These are phyloP conservation scores for Stentor coeruleus DNA, from an alignment of 73 alveolate species.

Conservation along the genomic window DNA sequence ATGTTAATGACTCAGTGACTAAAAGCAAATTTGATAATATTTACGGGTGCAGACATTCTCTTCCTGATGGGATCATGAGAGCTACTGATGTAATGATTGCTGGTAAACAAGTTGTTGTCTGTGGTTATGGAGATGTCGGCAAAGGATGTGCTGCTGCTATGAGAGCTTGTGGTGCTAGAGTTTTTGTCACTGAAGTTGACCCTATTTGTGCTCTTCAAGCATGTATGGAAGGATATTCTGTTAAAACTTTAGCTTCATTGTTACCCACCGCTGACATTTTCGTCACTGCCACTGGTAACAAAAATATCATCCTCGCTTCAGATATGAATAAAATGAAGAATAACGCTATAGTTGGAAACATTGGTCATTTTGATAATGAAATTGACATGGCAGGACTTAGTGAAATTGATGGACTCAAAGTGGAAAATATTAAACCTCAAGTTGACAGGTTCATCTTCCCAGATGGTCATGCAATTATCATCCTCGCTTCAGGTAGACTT, in stretches of 20 bases:
- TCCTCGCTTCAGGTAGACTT: constrained; percentile 93
- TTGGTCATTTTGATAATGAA: constrained; percentile 96
- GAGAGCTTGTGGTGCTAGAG: constrained; percentile 93
- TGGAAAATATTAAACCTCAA: constrained; percentile 82
- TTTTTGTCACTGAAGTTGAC: constrained; percentile 90
- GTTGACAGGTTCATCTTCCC: constrained; percentile 88
- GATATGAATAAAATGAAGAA: constrained; percentile 93
- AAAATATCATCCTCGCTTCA: constrained; percentile 80
- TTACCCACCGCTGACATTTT: constrained; percentile 83
- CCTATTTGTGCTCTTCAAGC: constrained; percentile 98
- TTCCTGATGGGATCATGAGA: constrained; percentile 97
- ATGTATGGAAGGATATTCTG: constrained; percentile 94
- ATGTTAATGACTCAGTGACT: constrained; percentile 95
- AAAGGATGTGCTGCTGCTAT: constrained; percentile 96
- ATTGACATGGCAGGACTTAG: constrained; percentile 89
- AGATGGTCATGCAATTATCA: constrained; percentile 91
- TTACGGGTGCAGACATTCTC: constrained; percentile 97
- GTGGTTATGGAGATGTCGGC: constrained; percentile 98
- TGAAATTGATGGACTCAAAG: constrained; percentile 70
- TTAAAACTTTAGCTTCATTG: constrained; percentile 69
- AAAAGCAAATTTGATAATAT: constrained; percentile 88
- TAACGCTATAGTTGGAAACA: constrained; percentile 96
- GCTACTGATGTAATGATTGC: constrained; percentile 98
- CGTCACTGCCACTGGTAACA: constrained; percentile 94
- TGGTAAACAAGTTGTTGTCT: constrained; percentile 90